A percentile compares a stretch with the other conserved stretches of the same genome.
These are phyloP conservation scores for Camellia oleifera DNA, from an alignment of 179 eudicot genomes.

Conservation along the genomic window DNA sequence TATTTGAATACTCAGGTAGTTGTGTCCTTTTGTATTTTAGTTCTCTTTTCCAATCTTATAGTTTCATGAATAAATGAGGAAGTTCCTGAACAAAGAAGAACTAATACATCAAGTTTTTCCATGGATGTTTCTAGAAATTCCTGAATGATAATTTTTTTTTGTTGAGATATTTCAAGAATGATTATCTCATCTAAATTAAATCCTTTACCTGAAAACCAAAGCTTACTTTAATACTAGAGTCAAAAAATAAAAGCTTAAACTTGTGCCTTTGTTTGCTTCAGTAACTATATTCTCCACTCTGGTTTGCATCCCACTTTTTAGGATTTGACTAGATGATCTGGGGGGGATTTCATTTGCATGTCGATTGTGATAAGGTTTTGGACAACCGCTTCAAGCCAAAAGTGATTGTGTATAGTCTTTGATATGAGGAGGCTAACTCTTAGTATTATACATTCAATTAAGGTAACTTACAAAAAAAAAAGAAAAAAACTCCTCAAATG, in stretches of 20 bases:
- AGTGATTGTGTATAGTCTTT: not conserved
- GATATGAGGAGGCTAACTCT: not conserved
- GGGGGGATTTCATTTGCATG: not conserved
- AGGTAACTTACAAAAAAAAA: not conserved
- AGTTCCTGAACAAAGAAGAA: not conserved
- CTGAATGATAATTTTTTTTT: not conserved
- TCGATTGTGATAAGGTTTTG: not conserved
- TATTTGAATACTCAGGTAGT: not conserved
- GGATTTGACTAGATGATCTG: not conserved
- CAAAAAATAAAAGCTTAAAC: not conserved
- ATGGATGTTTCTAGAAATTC: slow-evolving; percentile 4
- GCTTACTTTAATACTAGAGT: no score
- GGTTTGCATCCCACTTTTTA: not conserved
- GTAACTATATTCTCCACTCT: not conserved
- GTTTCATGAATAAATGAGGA: not conserved
- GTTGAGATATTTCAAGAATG: not conserved
- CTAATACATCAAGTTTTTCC: not conserved
- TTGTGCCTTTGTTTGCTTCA: not conserved
- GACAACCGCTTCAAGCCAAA: not conserved
- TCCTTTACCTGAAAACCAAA: not conserved
- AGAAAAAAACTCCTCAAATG: not conserved
- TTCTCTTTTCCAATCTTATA: not conserved
- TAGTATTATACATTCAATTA: not conserved
- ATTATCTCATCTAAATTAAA: not conserved
- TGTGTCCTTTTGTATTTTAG: not conserved